Conservation (phyloP, 2,329 filamentous ascomycete species). For the Capronia epimyces region DNA sequence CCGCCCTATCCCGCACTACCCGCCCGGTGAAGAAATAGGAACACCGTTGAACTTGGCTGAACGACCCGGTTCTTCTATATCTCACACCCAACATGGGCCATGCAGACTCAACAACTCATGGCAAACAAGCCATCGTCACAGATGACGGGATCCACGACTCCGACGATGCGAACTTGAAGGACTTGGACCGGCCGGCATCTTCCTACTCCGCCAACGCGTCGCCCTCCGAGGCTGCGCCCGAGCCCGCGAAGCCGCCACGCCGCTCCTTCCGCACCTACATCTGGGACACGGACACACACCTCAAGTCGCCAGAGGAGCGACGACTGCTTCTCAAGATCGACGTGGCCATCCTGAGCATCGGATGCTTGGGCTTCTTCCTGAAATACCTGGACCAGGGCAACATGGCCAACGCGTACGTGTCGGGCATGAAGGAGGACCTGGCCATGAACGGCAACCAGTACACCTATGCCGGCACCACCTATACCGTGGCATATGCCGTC, state of each 20-base stretch:
- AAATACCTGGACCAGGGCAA: constrained; percentile 46
- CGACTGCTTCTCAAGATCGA: constrained; percentile 34
- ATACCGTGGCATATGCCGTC: constrained; percentile 11
- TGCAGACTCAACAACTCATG: too few species aligned
- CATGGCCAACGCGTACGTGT: constrained; percentile 46
- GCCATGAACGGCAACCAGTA: constrained; percentile 32
- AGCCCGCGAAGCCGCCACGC: background rate
- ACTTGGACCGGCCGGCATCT: too few species aligned
- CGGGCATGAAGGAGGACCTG: constrained; percentile 31
- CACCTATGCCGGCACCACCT: constrained; percentile 30
- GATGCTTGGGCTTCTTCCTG: constrained; percentile 45
- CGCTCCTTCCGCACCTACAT: background rate
- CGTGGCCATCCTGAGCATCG: constrained; percentile 43
- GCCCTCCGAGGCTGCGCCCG: too few species aligned
- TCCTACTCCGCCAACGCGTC: too few species aligned
- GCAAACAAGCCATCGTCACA: too few species aligned
- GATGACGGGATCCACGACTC: too few species aligned
- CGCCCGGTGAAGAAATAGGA: too few species aligned
- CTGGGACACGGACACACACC: background rate
- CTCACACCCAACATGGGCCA: too few species aligned
- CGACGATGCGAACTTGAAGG: too few species aligned
- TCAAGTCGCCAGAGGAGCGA: background rate
- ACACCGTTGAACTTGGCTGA: too few species aligned
- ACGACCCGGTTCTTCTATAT: too few species aligned
- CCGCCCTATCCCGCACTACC: too few species aligned